Evolutionary conservation across 306 rosid genomes (phyloP).

Genomic region (Arachis hypogaea): DNA sequence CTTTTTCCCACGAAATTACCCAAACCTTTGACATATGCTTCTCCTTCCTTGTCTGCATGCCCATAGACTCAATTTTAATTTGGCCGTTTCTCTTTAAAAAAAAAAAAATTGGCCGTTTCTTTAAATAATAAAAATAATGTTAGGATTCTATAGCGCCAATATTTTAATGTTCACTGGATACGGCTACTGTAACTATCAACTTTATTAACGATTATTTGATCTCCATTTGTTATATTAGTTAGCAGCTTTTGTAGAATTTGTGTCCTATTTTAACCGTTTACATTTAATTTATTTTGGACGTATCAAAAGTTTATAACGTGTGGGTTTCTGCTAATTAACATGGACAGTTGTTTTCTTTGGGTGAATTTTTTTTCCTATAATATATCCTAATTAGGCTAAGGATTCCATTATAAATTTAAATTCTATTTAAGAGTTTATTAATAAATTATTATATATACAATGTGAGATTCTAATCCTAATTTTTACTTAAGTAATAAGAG

Average conservation of each 20-base stretch:
- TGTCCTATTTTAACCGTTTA: neutral
- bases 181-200: constrained; percentile 10
- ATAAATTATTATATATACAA: too few relatives aligned
- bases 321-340: neutral
- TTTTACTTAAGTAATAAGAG: too few relatives aligned
- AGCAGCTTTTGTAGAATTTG: constrained; percentile 20
- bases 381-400: too few relatives aligned
- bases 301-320: constrained; percentile 3
- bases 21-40: constrained; percentile 7
- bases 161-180: constrained; percentile 17
- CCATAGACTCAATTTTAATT: neutral
- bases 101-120: too few relatives aligned
- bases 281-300: constrained; percentile 12
- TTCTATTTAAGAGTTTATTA: too few relatives aligned
- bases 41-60: neutral
- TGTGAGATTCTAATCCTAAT: too few relatives aligned
- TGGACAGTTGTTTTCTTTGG: too few relatives aligned
- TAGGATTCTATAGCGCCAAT: neutral
- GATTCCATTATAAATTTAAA: too few relatives aligned
- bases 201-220: constrained; percentile 22
- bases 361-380: too few relatives aligned
- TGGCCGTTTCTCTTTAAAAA: neutral
- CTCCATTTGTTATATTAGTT: constrained; percentile 9
- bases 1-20: neutral
- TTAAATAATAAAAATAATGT: neutral